A percentile compares a stretch with the other conserved stretches of the same genome.
phyloP scores from a whole-genome alignment of 257 asterid species.

The Nicotiana knightiana region DNA sequence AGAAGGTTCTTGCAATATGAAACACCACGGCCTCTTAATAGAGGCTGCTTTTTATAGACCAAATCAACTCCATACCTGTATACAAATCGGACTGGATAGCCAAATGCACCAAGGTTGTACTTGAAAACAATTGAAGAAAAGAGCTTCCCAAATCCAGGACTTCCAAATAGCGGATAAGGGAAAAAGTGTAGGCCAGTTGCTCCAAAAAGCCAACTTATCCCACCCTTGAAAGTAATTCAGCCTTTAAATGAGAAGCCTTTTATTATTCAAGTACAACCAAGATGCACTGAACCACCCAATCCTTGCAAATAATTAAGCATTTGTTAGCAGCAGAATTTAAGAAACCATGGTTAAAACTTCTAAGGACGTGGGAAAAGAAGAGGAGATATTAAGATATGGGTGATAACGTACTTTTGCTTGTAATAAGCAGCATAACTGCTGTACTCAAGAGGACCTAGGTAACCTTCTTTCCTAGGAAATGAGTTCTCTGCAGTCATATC shows the following conservation, averaged over 20 bases:
- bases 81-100: conserved; percentile 23
- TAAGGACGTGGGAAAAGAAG: conserved; percentile 5
- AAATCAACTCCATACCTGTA: conserved; percentile 89
- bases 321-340: conserved; percentile 16
- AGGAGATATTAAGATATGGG: conserved; percentile 9
- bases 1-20: conserved; percentile 97
- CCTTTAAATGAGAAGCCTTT: conserved; percentile 22
- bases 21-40: conserved; percentile 94
- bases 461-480: conserved; percentile 98
- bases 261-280: conserved; percentile 19
- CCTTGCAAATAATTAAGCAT: conserved; percentile 20
- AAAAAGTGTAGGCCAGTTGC: background rate
- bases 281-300: conserved; percentile 28
- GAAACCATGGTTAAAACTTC: background rate
- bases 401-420: conserved; percentile 74
- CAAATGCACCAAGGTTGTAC: conserved; percentile 31
- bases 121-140: conserved; percentile 11
- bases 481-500: conserved; percentile 97
- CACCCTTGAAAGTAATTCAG: conserved; percentile 5
- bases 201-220: background rate
- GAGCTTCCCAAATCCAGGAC: conserved; percentile 18
- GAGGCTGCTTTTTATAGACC: conserved; percentile 72
- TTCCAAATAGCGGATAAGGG: conserved; percentile 8
- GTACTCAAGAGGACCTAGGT: conserved; percentile 97
- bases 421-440: conserved; percentile 95